Conservation (phyloP, 2,329 filamentous ascomycete genomes). For the Claviceps digitariae region DNA sequence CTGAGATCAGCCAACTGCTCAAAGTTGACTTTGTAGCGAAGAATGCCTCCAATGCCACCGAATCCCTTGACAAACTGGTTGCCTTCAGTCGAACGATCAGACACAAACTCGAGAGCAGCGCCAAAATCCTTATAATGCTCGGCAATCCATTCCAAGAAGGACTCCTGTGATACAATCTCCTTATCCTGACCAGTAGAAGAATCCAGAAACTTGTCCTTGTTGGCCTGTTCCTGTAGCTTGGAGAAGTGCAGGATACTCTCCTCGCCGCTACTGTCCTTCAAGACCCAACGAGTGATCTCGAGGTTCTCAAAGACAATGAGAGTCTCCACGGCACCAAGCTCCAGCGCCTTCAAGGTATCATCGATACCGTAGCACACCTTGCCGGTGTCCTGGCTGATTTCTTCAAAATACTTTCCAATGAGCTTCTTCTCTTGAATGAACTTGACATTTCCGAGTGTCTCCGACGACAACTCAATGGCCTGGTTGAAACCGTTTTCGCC, state of each 20-base stretch:
- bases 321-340: constrained; percentile 86
- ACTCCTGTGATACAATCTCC: constrained; percentile 76
- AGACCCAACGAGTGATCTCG: constrained; percentile 80
- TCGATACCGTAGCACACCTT: constrained; percentile 97
- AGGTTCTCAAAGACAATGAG: constrained; percentile 96
- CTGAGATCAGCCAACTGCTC: constrained; percentile 93
- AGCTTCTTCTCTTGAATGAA: constrained; percentile 99
- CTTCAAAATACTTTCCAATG: constrained; percentile 97
- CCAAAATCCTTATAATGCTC: constrained; percentile 98
- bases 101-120: constrained; percentile 90
- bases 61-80: constrained; percentile 99
- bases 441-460: constrained; percentile 97
- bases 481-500: constrained; percentile 99
- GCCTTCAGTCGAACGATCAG: constrained; percentile 91
- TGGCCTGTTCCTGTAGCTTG: constrained; percentile 57
- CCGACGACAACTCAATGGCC: constrained; percentile 86
- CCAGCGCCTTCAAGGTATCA: constrained; percentile 91
- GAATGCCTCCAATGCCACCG: constrained; percentile 91
- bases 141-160: constrained; percentile 98
- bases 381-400: constrained; percentile 95
- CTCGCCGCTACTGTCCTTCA: constrained; percentile 63
- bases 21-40: constrained; percentile 99
- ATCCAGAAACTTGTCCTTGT: constrained; percentile 83
- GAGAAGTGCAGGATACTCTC: constrained; percentile 76
- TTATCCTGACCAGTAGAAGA: constrained; percentile 94